Conservation (phyloP, 108 stramenopile genomes). For the Heterococcus sp. region DNA sequence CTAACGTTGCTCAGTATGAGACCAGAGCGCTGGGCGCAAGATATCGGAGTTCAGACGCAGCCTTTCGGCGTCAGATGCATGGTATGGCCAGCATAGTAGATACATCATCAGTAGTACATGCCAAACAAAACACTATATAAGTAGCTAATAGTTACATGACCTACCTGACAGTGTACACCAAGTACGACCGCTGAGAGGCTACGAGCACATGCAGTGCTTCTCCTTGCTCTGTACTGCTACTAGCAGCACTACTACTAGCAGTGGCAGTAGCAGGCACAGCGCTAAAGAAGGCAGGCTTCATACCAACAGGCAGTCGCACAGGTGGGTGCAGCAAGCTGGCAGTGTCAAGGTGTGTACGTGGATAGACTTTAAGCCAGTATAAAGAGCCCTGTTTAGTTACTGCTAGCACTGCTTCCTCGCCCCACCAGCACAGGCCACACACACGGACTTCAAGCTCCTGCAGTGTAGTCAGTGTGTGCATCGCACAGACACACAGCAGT, state of each 20-base stretch:
- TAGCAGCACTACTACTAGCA: not conserved
- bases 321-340: slow-evolving; percentile 2
- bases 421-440: slow-evolving; percentile 41
- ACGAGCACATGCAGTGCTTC: not conserved
- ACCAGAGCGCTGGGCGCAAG: not conserved
- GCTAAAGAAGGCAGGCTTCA: not conserved
- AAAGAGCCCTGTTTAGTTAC: not conserved
- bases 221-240: too few relatives aligned
- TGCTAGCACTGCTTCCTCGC: slow-evolving; percentile 25
- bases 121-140: not conserved
- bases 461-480: too few relatives aligned
- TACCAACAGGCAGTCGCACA: slow-evolving; percentile 10
- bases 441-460: slow-evolving; percentile 29
- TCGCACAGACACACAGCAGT: too few relatives aligned
- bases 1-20: too few relatives aligned
- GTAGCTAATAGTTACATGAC: not conserved
- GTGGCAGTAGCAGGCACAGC: not conserved
- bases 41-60: not conserved
- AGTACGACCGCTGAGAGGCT: slow-evolving; percentile 15
- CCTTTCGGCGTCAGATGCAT: not conserved
- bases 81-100: not conserved
- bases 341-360: slow-evolving; percentile 8
- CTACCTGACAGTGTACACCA: slow-evolving; percentile 28
- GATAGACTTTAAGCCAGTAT: slow-evolving; percentile 10
- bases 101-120: not conserved